phyloP scores from a whole-genome alignment of 2,329 filamentous ascomycete genomes.

The Didymella exigua region DNA sequence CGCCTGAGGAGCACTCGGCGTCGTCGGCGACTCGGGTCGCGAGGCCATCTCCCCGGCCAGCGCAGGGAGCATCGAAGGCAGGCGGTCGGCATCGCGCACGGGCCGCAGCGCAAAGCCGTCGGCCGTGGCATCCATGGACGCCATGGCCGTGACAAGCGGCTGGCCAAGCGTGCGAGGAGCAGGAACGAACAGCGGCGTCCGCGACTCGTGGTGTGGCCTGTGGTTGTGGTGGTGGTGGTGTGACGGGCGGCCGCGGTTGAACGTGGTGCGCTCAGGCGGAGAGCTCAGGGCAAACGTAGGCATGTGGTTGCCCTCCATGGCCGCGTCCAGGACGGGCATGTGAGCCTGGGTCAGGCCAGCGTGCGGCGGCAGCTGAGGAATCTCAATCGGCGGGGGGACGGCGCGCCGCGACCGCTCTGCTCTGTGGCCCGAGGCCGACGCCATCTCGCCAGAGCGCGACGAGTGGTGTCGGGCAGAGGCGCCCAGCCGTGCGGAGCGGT shows the following conservation, averaged over 20 bases:
- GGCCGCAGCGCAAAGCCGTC: constrained; percentile 76
- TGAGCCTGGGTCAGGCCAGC: constrained; percentile 44
- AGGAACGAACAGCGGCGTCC: constrained; percentile 38
- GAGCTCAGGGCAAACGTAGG: constrained; percentile 70
- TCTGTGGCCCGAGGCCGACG: constrained; percentile 39
- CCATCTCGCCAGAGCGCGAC: constrained; percentile 48
- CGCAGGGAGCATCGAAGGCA: constrained; percentile 86
- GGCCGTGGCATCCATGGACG: constrained; percentile 66
- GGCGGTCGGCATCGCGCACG: constrained; percentile 83
- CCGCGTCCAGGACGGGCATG: constrained; percentile 52
- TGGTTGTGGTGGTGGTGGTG: constrained; percentile 57
- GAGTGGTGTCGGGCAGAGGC: constrained; percentile 49
- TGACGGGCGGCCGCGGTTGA: constrained; percentile 61
- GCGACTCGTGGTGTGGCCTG: constrained; percentile 51
- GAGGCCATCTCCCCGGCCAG: constrained; percentile 69
- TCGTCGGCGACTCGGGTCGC: constrained; percentile 75
- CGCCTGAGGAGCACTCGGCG: constrained; percentile 44
- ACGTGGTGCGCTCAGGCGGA: constrained; percentile 72
- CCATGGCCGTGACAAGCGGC: constrained; percentile 69
- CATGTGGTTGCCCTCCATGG: constrained; percentile 66
- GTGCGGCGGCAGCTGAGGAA: constrained; percentile 60
- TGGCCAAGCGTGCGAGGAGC: constrained; percentile 61
- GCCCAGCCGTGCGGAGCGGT: constrained; percentile 59
- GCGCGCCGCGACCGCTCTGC: constrained; percentile 67
- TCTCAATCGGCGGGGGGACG: constrained; percentile 83